phyloP scores from a whole-genome alignment of 257 asterid species.

The Scutellaria baicalensis region DNA sequence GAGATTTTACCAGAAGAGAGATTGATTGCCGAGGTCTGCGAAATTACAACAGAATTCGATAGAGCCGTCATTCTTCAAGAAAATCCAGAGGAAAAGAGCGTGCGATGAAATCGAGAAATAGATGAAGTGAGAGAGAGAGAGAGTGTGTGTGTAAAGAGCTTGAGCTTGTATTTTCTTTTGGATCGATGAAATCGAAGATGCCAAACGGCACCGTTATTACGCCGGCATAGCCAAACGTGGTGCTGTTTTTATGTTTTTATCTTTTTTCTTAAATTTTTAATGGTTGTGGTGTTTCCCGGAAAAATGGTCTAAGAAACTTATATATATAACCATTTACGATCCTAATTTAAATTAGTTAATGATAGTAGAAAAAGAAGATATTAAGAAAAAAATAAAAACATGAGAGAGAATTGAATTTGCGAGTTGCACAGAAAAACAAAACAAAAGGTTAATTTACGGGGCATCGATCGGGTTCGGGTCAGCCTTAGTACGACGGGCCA shows the following conservation, averaged over 20 bases:
- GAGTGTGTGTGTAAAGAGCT: background rate
- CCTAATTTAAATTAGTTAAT: too few species aligned
- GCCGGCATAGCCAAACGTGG: background rate
- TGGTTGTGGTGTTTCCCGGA: background rate
- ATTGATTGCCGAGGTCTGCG: conserved; percentile 16
- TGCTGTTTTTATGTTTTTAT: background rate
- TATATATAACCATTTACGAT: too few species aligned
- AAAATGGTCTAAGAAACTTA: too few species aligned
- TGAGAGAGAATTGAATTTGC: too few species aligned
- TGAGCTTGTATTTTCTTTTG: background rate
- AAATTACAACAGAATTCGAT: conserved; percentile 27
- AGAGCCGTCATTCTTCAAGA: conserved; percentile 29
- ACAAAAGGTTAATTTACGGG: too few species aligned
- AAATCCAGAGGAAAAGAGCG: background rate
- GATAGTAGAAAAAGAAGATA: too few species aligned
- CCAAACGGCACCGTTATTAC: background rate
- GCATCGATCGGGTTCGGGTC: too few species aligned
- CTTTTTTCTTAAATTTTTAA: background rate
- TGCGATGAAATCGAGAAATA: conserved; percentile 20
- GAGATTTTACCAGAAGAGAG: conserved; percentile 34
- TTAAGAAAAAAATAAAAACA: too few species aligned
- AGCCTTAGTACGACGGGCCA: too few species aligned
- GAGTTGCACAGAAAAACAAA: too few species aligned
- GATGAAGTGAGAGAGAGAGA: background rate
- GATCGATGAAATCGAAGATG: conserved; percentile 29